Percentiles rank a stretch among this genome's conserved stretches.
phyloP scores from a whole-genome alignment of 2,329 filamentous ascomycete species.

The Trichoderma koningii region DNA sequence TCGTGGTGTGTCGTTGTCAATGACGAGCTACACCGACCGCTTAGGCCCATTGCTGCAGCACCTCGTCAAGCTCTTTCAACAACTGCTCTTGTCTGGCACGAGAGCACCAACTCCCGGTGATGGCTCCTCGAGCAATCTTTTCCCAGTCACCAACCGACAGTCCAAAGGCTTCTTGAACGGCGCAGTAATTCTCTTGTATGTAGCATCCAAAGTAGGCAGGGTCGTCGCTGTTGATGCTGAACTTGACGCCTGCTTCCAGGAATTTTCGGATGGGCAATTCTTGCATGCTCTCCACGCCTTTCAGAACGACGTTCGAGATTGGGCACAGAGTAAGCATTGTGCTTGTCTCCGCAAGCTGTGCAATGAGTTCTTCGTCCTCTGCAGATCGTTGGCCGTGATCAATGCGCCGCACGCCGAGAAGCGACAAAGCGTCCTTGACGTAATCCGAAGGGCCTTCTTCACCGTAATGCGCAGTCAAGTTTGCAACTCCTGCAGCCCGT shows the following conservation, averaged over 20 bases:
- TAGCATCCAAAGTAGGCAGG: conserved; percentile 77
- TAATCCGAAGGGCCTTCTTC: conserved; percentile 72
- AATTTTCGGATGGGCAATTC: conserved; percentile 62
- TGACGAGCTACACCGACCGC: no score
- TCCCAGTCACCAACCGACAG: conserved; percentile 68
- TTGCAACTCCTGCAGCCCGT: conserved; percentile 56
- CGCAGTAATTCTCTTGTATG: conserved; percentile 71
- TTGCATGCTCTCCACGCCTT: conserved; percentile 34
- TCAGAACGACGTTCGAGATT: conserved; percentile 63
- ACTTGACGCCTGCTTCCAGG: conserved; percentile 63
- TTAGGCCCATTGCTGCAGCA: conserved; percentile 28
- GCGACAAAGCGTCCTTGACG: conserved; percentile 64
- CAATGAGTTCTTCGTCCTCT: conserved; percentile 60
- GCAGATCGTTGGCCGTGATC: conserved; percentile 72
- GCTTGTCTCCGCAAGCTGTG: conserved; percentile 56
- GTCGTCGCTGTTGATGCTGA: conserved; percentile 75
- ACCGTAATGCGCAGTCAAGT: conserved; percentile 72
- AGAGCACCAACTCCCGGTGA: conserved; percentile 70
- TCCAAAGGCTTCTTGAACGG: conserved; percentile 70
- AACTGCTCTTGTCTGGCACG: conserved; percentile 63
- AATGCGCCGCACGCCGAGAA: conserved; percentile 65
- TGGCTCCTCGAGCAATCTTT: conserved; percentile 60
- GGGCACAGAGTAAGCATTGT: conserved; percentile 73
- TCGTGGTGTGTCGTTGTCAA: neutral
- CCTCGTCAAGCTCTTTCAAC: conserved; percentile 46